A percentile compares a stretch with the other conserved stretches of the same genome.
These are phyloP conservation scores for Coniosporium tulheliwenetii DNA, from an alignment of 2,329 filamentous ascomycete genomes.

Conservation along the genomic window DNA sequence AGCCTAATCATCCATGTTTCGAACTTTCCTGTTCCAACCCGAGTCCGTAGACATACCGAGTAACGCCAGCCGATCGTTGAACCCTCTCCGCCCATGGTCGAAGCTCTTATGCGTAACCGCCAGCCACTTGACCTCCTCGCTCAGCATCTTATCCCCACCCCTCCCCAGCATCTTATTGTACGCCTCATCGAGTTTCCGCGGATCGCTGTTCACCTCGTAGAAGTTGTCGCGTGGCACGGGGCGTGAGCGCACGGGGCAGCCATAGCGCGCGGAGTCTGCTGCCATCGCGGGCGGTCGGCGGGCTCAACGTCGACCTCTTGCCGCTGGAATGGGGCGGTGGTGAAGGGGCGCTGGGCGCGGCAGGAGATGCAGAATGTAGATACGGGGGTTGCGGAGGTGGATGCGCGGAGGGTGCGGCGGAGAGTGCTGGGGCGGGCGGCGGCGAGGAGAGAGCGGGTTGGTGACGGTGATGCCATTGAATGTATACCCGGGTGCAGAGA, in stretches of 20 bases:
- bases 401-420: too few relatives aligned
- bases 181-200: conserved; percentile 56
- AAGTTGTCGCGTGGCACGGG: conserved; percentile 26
- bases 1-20: conserved; percentile 3
- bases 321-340: conserved; percentile 15
- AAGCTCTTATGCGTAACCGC: conserved; percentile 97
- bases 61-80: conserved; percentile 86
- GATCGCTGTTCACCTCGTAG: conserved; percentile 63
- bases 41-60: conserved; percentile 43
- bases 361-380: too few relatives aligned
- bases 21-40: conserved; percentile 6
- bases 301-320: conserved; percentile 12
- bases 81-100: conserved; percentile 83
- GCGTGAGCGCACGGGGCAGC: conserved; percentile 36
- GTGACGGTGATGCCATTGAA: too few relatives aligned
- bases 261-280: conserved; percentile 31
- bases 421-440: too few relatives aligned
- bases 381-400: too few relatives aligned
- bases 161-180: conserved; percentile 63
- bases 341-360: conserved; percentile 7
- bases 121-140: conserved; percentile 91
- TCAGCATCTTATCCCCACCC: conserved; percentile 56
- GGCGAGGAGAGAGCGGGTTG: too few relatives aligned
- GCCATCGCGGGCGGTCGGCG: conserved; percentile 29
- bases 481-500: too few relatives aligned